A percentile compares a stretch with the other conserved stretches of the same genome.
phyloP scores from a whole-genome alignment of 73 alveolate species.

The Tetrahymena borealis region DNA sequence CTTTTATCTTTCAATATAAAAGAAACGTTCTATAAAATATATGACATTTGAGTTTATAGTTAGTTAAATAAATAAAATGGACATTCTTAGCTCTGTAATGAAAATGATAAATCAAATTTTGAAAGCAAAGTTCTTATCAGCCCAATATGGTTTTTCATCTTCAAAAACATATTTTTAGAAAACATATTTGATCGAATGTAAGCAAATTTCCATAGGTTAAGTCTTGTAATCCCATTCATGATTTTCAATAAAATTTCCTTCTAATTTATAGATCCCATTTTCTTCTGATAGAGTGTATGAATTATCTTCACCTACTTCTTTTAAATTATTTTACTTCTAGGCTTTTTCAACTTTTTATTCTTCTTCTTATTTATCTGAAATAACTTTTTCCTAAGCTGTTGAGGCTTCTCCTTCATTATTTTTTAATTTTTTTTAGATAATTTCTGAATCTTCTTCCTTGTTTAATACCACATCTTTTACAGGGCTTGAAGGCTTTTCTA shows the following conservation, averaged over 20 bases:
- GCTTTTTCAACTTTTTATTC: constrained; percentile 8
- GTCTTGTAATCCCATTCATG: constrained; percentile 32
- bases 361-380: neutral
- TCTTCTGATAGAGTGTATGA: neutral
- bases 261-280: neutral
- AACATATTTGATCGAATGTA: constrained; percentile 25
- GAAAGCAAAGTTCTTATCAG: neutral
- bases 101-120: neutral
- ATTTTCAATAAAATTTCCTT: constrained; percentile 2
- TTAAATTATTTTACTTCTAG: neutral
- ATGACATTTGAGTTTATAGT: too few species aligned
- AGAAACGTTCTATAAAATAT: too few species aligned
- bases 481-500: neutral
- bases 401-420: neutral
- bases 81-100: neutral
- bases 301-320: neutral
- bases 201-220: constrained; percentile 31
- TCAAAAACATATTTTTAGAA: constrained; percentile 8
- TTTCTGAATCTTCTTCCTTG: neutral
- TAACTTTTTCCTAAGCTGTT: neutral
- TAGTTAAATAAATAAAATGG: too few species aligned
- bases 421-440: neutral
- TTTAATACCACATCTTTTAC: neutral
- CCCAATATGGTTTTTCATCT: constrained; percentile 28
- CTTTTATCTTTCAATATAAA: too few species aligned